Evolutionary conservation across 176 grass and related monocot species (phyloP).

Genomic region (Lolium multiflorum): DNA sequence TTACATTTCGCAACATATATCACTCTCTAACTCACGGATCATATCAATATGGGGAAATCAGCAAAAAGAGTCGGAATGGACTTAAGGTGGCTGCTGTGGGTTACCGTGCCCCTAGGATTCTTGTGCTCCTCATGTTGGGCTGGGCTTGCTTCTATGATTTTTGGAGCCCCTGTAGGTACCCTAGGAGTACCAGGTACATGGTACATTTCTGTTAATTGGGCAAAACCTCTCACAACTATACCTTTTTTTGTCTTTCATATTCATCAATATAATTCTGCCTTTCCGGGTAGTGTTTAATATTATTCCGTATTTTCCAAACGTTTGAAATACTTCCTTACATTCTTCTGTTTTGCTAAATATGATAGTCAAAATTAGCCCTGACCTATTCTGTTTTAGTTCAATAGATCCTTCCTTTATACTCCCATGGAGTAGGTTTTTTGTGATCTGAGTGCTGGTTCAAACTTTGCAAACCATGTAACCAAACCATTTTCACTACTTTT

Average conservation of each 20-base stretch:
- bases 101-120: conserved; percentile 3
- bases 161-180: not conserved
- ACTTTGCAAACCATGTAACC: not conserved
- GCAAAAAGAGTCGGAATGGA: not conserved
- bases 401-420: conserved; percentile 14
- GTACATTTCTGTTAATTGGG: not conserved
- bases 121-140: conserved; percentile 18
- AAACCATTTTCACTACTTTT: not conserved
- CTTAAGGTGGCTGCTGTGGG: not conserved
- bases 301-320: not conserved
- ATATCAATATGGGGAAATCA: conserved; percentile 10
- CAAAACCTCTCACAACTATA: not conserved
- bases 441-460: not conserved
- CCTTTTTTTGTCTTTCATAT: not conserved
- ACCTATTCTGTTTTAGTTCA: conserved; percentile 22
- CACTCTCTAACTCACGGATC: not conserved
- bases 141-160: not conserved
- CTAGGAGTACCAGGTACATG: not conserved
- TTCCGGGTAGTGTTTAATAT: not conserved
- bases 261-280: conserved; percentile 4
- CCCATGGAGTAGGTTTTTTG: not conserved
- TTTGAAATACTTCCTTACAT: not conserved
- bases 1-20: not conserved
- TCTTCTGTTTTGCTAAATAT: conserved; percentile 25
- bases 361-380: conserved; percentile 15